phyloP scores from a whole-genome alignment of 2,329 filamentous ascomycete species.

The Parastagonospora nodorum region DNA sequence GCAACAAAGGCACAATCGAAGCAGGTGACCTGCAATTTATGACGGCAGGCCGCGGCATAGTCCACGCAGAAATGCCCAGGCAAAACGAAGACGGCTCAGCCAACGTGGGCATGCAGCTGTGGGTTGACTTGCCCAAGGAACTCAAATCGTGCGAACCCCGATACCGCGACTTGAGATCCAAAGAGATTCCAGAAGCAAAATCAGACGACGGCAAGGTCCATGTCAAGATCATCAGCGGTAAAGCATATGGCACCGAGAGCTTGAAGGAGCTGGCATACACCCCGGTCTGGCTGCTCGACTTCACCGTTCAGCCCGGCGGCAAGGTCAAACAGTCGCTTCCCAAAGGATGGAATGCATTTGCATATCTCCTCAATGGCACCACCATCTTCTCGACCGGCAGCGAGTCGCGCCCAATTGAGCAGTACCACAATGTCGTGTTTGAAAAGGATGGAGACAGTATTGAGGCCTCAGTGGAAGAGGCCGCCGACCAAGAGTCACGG shows the following conservation, averaged over 20 bases:
- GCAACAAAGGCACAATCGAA: constrained; percentile 80
- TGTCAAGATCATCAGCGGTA: constrained; percentile 89
- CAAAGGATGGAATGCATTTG: constrained; percentile 84
- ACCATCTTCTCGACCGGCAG: constrained; percentile 58
- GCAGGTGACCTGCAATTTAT: constrained; percentile 96
- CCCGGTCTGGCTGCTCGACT: constrained; percentile 92
- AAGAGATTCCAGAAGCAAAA: constrained; percentile 77
- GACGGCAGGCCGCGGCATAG: constrained; percentile 89
- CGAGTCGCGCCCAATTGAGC: constrained; percentile 56
- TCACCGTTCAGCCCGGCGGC: constrained; percentile 79
- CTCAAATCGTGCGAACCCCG: constrained; percentile 89
- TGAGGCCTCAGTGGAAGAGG: constrained; percentile 68
- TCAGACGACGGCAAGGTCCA: constrained; percentile 74
- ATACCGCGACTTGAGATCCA: constrained; percentile 81
- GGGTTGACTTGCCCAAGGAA: constrained; percentile 85
- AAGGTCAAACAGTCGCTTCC: constrained; percentile 77
- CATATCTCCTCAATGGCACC: constrained; percentile 79
- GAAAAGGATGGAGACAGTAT: constrained; percentile 78
- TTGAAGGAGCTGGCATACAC: constrained; percentile 93
- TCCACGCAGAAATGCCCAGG: constrained; percentile 94
- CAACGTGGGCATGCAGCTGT: constrained; percentile 90
- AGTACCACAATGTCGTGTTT: constrained; percentile 91
- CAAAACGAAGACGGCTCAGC: constrained; percentile 74
- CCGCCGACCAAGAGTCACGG: constrained; percentile 62
- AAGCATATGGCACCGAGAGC: constrained; percentile 81